A percentile compares a stretch with the other conserved stretches of the same genome.
These are phyloP conservation scores for Phytophthora agathidicida DNA, from an alignment of 352 stramenopile genomes.

Conservation along the genomic window DNA sequence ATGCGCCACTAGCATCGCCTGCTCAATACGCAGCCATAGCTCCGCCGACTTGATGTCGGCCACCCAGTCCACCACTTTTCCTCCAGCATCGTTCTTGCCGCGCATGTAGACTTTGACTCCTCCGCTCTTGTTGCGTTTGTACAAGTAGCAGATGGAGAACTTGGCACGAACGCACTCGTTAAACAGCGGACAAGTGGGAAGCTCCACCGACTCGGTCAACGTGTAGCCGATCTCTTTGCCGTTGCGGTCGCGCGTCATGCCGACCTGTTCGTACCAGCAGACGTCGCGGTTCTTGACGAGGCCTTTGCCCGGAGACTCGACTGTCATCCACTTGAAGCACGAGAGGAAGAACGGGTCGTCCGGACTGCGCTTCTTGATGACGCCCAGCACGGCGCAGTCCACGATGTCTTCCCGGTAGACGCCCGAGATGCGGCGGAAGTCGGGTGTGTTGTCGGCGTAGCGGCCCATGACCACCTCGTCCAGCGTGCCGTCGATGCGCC, in stretches of 20 bases:
- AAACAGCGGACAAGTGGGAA: conserved; percentile 68
- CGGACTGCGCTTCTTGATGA: conserved; percentile 54
- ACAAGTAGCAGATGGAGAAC: conserved; percentile 78
- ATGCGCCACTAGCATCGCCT: conserved; percentile 52
- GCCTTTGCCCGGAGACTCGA: conserved; percentile 68
- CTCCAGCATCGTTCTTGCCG: conserved; percentile 70
- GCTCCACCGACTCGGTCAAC: conserved; percentile 75
- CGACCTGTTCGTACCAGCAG: conserved; percentile 82
- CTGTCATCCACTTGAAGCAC: conserved; percentile 87
- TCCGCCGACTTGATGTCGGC: conserved; percentile 76
- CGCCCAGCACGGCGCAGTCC: conserved; percentile 74
- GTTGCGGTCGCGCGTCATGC: conserved; percentile 66
- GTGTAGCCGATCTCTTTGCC: conserved; percentile 86
- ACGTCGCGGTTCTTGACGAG: conserved; percentile 82
- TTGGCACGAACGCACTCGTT: conserved; percentile 72
- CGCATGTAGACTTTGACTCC: conserved; percentile 83
- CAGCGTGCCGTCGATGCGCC: conserved; percentile 68
- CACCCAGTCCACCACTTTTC: conserved; percentile 76
- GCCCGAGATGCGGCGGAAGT: conserved; percentile 73
- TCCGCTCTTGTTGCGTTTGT: conserved; percentile 74
- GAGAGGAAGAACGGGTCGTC: conserved; percentile 73
- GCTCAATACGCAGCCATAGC: conserved; percentile 71
- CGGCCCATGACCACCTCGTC: conserved; percentile 80
- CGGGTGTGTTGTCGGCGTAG: conserved; percentile 73
- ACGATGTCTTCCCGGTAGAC: conserved; percentile 81